A percentile compares a stretch with the other conserved stretches of the same genome.
These are phyloP conservation scores for Alectoria sarmentosa DNA, from an alignment of 495 filamentous ascomycete species.

Conservation along the genomic window DNA sequence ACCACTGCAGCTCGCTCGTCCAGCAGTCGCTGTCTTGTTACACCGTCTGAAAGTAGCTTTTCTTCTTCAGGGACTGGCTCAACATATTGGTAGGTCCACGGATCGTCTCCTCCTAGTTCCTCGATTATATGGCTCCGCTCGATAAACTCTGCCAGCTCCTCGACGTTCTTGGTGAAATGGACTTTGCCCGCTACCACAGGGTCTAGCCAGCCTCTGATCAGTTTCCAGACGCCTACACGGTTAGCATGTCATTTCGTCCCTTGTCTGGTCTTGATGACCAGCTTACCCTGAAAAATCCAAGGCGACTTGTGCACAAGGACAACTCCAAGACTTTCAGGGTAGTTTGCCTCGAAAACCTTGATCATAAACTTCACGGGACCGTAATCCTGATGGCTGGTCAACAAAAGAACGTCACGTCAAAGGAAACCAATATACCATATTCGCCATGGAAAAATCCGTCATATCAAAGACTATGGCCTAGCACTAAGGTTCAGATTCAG, in stretches of 20 bases:
- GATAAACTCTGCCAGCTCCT: slow-evolving; percentile 76
- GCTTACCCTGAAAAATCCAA: slow-evolving; percentile 88
- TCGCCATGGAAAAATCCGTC: slow-evolving; percentile 83
- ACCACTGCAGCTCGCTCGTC: slow-evolving; percentile 48
- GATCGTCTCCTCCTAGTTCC: slow-evolving; percentile 75
- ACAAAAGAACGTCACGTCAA: background rate
- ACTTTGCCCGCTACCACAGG: slow-evolving; percentile 93
- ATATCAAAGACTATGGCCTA: slow-evolving; percentile 91
- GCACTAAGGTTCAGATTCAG: slow-evolving; percentile 1
- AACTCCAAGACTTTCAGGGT: slow-evolving; percentile 83
- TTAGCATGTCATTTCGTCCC: slow-evolving; percentile 14
- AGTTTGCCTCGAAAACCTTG: slow-evolving; percentile 98
- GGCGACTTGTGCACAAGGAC: slow-evolving; percentile 97
- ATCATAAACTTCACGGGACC: slow-evolving; percentile 98
- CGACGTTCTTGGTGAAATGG: slow-evolving; percentile 79
- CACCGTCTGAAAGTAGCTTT: slow-evolving; percentile 57
- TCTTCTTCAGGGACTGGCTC: slow-evolving; percentile 73
- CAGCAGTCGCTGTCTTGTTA: slow-evolving; percentile 56
- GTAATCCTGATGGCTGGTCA: slow-evolving; percentile 58
- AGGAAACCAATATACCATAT: slow-evolving; percentile 61
- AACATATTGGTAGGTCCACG: slow-evolving; percentile 73
- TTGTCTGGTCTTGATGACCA: background rate
- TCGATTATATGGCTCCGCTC: slow-evolving; percentile 60
- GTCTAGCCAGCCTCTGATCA: slow-evolving; percentile 95
- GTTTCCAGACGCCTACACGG: slow-evolving; percentile 63